Evolutionary conservation across 2,329 filamentous ascomycete genomes (phyloP).

Genomic region (Exserohilum rostratum): DNA sequence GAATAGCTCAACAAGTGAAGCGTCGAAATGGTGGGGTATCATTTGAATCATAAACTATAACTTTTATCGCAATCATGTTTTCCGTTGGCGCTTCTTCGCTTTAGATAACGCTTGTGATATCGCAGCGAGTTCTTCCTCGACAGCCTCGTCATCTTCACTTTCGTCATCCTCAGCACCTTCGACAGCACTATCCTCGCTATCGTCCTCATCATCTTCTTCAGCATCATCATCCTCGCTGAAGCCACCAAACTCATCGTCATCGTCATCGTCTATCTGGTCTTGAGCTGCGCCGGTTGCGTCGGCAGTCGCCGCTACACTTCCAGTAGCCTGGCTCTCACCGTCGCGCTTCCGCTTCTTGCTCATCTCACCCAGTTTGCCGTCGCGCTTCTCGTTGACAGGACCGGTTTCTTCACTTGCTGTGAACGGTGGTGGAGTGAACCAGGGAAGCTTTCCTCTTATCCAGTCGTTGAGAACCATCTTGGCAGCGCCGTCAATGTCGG

Average conservation of each 20-base stretch:
- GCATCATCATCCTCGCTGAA: slow-evolving; percentile 39
- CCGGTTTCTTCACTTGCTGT: slow-evolving; percentile 44
- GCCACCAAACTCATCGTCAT: slow-evolving; percentile 42
- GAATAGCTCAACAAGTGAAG: not conserved
- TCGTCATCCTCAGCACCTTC: slow-evolving; percentile 19
- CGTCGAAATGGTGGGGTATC: slow-evolving; percentile 29
- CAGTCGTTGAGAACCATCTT: slow-evolving; percentile 99
- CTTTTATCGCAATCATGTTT: slow-evolving; percentile 8
- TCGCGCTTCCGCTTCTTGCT: slow-evolving; percentile 72
- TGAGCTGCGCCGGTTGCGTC: slow-evolving; percentile 21
- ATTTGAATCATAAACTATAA: slow-evolving; percentile 29
- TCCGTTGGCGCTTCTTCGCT: slow-evolving; percentile 43
- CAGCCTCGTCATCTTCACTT: slow-evolving; percentile 39
- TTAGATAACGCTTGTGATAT: slow-evolving; percentile 44
- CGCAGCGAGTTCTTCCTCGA: slow-evolving; percentile 42
- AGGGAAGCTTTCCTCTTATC: slow-evolving; percentile 90
- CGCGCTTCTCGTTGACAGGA: slow-evolving; percentile 63
- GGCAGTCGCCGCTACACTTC: slow-evolving; percentile 24
- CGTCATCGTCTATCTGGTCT: slow-evolving; percentile 24
- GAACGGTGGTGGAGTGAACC: slow-evolving; percentile 83
- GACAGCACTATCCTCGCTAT: slow-evolving; percentile 22
- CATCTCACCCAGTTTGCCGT: slow-evolving; percentile 86
- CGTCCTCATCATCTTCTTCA: slow-evolving; percentile 26
- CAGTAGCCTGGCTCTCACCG: slow-evolving; percentile 41
- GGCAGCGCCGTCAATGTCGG: slow-evolving; percentile 91